A percentile compares a stretch with the other conserved stretches of the same genome.
phyloP scores from a whole-genome alignment of 768 basidiomycete genomes.

The Symmetrospora coprosmae region DNA sequence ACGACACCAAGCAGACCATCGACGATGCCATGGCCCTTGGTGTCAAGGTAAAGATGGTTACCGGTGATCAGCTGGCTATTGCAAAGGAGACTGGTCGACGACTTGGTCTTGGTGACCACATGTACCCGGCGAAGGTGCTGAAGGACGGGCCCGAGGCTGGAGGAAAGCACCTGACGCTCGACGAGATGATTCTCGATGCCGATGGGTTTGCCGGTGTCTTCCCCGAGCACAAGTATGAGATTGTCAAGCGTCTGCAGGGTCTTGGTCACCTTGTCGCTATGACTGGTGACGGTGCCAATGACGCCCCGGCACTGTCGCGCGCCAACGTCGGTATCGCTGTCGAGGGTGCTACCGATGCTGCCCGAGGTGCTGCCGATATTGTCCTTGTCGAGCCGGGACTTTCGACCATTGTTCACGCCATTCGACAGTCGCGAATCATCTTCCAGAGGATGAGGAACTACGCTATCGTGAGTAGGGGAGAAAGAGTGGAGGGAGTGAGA shows the following conservation, averaged over 20 bases:
- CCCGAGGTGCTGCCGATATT: constrained; percentile 95
- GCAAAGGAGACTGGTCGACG: constrained; percentile 98
- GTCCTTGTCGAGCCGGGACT: constrained; percentile 96
- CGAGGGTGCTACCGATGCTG: constrained; percentile 96
- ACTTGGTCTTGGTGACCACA: constrained; percentile 95
- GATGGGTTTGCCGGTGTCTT: constrained; percentile 98
- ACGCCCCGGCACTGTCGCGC: constrained; percentile 90
- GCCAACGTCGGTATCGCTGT: constrained; percentile 99
- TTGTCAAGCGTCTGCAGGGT: constrained; percentile 93
- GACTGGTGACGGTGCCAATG: constrained; percentile 99
- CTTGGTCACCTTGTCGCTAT: constrained; percentile 93
- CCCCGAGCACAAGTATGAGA: constrained; percentile 99
- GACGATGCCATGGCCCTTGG: constrained; percentile 91
- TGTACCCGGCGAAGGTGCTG: constrained; percentile 98
- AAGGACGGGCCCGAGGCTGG: constrained; percentile 88
- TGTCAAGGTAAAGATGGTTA: constrained; percentile 99
- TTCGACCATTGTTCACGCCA: constrained; percentile 96
- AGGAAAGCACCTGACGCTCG: constrained; percentile 64
- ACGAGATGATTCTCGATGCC: constrained; percentile 98
- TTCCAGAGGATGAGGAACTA: constrained; percentile 99
- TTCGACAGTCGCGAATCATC: constrained; percentile 93
- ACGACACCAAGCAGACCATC: constrained; percentile 97
- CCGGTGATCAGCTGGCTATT: constrained; percentile 99
- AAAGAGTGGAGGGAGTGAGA: not conserved
- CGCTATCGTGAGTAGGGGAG: constrained; percentile 67